phyloP scores from a whole-genome alignment of 306 rosid species.

The Lagenaria siceraria region DNA sequence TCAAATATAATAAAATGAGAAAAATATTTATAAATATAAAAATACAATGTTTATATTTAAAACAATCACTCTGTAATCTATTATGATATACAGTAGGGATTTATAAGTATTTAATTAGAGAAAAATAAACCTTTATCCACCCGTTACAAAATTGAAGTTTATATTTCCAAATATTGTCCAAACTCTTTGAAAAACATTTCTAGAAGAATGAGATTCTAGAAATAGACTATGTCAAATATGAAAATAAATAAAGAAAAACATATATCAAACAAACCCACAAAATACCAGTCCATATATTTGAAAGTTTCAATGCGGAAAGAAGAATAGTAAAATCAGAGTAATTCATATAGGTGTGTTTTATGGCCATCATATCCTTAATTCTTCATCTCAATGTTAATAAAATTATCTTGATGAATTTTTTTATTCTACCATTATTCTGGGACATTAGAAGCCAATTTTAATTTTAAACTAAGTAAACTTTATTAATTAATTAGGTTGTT shows the following conservation, averaged over 20 bases:
- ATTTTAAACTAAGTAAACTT: neutral
- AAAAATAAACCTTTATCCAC: too few relatives aligned
- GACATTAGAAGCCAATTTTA: neutral
- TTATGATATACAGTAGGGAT: too few relatives aligned
- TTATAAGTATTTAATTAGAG: too few relatives aligned
- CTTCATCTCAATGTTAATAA: neutral
- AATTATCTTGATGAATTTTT: neutral
- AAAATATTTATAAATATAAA: too few relatives aligned
- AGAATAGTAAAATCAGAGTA: neutral
- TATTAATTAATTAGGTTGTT: neutral
- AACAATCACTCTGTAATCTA: too few relatives aligned
- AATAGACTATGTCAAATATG: neutral
- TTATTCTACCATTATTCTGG: neutral
- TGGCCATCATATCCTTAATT: neutral
- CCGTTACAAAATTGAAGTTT: neutral
- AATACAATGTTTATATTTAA: too few relatives aligned
- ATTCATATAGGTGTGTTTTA: neutral
- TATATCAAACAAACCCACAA: neutral
- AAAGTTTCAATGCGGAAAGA: neutral
- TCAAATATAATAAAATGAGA: too few relatives aligned
- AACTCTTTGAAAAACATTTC: neutral
- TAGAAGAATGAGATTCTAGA: neutral
- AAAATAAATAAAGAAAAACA: neutral
- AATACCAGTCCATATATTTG: neutral
- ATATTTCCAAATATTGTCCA: neutral